These are phyloP conservation scores for Dimargaris xerosporica DNA, from an alignment of 192 early-diverging fungal genomes.

Conservation along the genomic window DNA sequence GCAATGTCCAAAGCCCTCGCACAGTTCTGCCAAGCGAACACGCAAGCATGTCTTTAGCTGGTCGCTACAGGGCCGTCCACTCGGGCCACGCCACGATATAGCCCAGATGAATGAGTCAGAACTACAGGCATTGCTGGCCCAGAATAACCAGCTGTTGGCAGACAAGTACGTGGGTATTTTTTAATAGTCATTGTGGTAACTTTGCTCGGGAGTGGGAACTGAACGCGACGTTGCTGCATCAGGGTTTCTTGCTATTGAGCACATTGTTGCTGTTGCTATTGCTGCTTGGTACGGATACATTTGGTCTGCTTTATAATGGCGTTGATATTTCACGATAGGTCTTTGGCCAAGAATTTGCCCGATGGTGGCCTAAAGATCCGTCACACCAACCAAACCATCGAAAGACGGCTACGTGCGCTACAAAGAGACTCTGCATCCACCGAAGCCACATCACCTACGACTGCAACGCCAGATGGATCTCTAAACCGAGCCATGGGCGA, in stretches of 20 bases:
- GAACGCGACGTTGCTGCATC: not conserved
- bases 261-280: not conserved
- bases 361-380: not conserved
- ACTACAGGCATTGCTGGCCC: not conserved
- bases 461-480: not conserved
- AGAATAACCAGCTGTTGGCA: not conserved
- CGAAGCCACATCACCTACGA: not conserved
- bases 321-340: not conserved
- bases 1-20: no score
- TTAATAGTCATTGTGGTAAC: not conserved
- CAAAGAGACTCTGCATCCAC: not conserved
- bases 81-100: conserved; percentile 2
- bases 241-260: not conserved
- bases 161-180: not conserved
- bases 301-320: not conserved
- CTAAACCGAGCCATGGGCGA: not conserved
- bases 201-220: not conserved
- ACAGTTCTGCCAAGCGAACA: not conserved
- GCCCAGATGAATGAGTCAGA: not conserved
- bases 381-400: not conserved
- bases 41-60: conserved; percentile 11
- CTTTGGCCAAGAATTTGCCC: not conserved
- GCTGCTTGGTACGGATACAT: not conserved
- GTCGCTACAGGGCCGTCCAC: not conserved
- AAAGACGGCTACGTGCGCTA: not conserved